phyloP scores from a whole-genome alignment of 139 green algal genomes.

The Micractinium sp. region DNA sequence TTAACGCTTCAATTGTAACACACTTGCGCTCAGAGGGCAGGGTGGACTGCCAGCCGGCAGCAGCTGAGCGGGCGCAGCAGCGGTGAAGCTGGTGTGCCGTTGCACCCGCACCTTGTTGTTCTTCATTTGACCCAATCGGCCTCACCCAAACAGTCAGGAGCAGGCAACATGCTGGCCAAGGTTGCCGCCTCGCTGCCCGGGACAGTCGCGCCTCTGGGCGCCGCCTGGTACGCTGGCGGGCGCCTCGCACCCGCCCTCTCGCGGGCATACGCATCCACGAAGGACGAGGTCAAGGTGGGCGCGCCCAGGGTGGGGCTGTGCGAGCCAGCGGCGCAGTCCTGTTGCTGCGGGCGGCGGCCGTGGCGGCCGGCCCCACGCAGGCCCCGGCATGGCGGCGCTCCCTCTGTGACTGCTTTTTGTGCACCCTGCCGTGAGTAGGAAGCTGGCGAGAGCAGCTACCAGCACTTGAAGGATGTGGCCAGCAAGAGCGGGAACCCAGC shows the following conservation, averaged over 20 bases:
- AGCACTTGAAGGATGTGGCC: background rate
- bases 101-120: background rate
- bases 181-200: background rate
- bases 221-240: background rate
- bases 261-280: background rate
- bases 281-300: background rate
- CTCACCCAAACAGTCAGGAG: background rate
- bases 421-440: background rate
- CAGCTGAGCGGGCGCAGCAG: background rate
- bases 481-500: constrained; percentile 2
- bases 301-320: background rate
- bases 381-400: too few relatives aligned
- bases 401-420: too few relatives aligned
- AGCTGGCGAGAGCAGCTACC: background rate
- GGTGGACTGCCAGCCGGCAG: background rate
- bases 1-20: background rate
- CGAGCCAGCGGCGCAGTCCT: background rate
- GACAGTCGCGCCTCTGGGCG: background rate
- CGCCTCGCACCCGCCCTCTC: background rate
- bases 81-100: background rate
- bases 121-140: background rate
- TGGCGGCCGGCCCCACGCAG: background rate
- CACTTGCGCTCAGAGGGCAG: background rate
- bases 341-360: background rate
- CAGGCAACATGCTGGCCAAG: constrained; percentile 19